A percentile compares a stretch with the other conserved stretches of the same genome.
Evolutionary conservation across 1,284 basidiomycete species (phyloP).

Genomic region (Ganoderma boninense): DNA sequence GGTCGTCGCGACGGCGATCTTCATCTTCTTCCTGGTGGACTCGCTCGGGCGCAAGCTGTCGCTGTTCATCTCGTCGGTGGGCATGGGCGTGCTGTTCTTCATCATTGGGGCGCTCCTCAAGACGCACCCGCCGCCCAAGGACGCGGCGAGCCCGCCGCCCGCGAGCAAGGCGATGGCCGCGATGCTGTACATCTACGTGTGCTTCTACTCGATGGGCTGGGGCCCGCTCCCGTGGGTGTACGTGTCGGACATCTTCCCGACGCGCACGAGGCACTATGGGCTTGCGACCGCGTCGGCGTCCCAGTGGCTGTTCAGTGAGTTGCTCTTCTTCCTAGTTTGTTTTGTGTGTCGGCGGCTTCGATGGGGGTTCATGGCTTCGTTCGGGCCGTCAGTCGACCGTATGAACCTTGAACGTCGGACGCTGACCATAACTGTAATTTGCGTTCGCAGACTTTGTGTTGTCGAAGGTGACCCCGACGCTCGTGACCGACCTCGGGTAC

Average conservation of each 20-base stretch:
- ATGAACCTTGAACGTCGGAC: neutral
- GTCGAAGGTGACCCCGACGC: slow-evolving; percentile 73
- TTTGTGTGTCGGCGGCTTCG: slow-evolving; percentile 39
- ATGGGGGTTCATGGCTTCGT: neutral
- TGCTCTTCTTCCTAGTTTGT: slow-evolving; percentile 51
- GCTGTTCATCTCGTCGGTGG: slow-evolving; percentile 68
- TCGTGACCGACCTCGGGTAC: slow-evolving; percentile 67
- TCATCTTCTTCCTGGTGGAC: slow-evolving; percentile 67
- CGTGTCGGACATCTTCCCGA: slow-evolving; percentile 85
- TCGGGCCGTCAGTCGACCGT: neutral
- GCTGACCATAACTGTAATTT: neutral
- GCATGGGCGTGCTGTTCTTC: slow-evolving; percentile 69
- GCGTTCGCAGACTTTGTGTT: slow-evolving; percentile 70
- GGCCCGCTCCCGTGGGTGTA: slow-evolving; percentile 63
- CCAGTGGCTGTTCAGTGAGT: slow-evolving; percentile 84
- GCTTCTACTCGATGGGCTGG: slow-evolving; percentile 75
- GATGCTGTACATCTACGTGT: slow-evolving; percentile 79
- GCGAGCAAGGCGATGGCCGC: slow-evolving; percentile 77
- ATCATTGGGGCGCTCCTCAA: slow-evolving; percentile 81
- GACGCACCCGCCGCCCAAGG: slow-evolving; percentile 70
- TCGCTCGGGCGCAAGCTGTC: slow-evolving; percentile 63
- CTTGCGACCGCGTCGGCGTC: slow-evolving; percentile 73
- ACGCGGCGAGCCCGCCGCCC: slow-evolving; percentile 47
- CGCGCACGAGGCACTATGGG: slow-evolving; percentile 81
- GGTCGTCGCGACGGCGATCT: slow-evolving; percentile 73